phyloP scores from a whole-genome alignment of 2,329 filamentous ascomycete genomes.

The Neocucurbitaria cava region DNA sequence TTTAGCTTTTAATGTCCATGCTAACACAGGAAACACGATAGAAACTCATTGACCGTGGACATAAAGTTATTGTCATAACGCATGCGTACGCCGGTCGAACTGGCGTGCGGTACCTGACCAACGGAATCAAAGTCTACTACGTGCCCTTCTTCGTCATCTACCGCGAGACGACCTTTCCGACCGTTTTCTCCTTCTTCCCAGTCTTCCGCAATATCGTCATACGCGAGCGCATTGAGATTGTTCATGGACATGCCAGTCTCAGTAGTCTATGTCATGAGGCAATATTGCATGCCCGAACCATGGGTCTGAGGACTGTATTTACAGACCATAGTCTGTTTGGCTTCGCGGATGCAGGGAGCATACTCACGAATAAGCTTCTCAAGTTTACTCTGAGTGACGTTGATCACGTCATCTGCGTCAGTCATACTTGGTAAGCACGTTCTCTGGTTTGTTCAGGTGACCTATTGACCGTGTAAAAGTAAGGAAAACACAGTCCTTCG shows the following conservation, averaged over 20 bases:
- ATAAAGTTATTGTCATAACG: conserved; percentile 98
- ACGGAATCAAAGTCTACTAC: conserved; percentile 97
- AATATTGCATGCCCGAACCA: conserved; percentile 91
- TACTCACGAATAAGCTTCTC: conserved; percentile 93
- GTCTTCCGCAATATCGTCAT: conserved; percentile 97
- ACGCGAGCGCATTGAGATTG: conserved; percentile 92
- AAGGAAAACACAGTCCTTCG: conserved; percentile 98
- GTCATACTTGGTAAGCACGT: conserved; percentile 83
- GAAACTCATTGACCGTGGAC: conserved; percentile 96
- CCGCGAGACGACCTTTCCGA: conserved; percentile 90
- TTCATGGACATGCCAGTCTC: conserved; percentile 94
- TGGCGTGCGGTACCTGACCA: conserved; percentile 93
- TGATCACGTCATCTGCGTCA: conserved; percentile 97
- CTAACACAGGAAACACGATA: conserved; percentile 45
- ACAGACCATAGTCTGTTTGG: conserved; percentile 98
- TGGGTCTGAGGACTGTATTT: conserved; percentile 95
- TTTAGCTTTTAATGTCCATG: neutral
- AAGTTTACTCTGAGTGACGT: conserved; percentile 97
- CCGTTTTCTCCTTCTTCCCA: conserved; percentile 98
- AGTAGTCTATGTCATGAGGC: conserved; percentile 94
- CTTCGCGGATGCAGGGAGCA: conserved; percentile 94
- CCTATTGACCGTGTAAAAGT: conserved; percentile 57
- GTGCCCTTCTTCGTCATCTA: conserved; percentile 97
- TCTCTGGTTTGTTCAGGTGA: no score
- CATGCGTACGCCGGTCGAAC: conserved; percentile 92